Base-by-base conservation (phyloP, 176 grass and related monocot species). In the Oryza nivara region DNA sequence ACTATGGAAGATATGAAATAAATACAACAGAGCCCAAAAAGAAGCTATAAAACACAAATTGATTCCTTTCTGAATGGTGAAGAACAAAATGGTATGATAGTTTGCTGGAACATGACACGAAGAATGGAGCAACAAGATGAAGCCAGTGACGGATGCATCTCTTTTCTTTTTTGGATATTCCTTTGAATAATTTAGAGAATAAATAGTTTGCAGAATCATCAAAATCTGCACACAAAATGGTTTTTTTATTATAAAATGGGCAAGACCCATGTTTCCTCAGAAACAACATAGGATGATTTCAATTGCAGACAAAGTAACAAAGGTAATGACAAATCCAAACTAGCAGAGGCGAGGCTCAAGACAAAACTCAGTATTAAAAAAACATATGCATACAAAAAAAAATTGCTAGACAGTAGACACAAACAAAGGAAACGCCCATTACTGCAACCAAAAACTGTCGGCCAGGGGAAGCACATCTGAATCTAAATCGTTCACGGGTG, bases 301-400 rank as follows among this genome's bases (percentile, higher is more conserved):
- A 22, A 41, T 13, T 56, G 20, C 70, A 75, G 49, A 70, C 40
- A 69, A 78, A 72, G 66, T 74, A 63, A 64, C 70, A 72, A 66
- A 77, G 84, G 83, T 30, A 66, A 77, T 89, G 83, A 41, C 81
- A 72, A 58, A 77, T 81, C 72, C n/a, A 38, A 70, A 56, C 20
- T 77, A 86, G 66, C 11, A 72, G 28, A 68, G 45, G 16, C 38
- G 19, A 70, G 52, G 75, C 17, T 90, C 56, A 16, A 84, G 69
- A 90, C 80, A 80, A 87, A 63, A 12, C 20, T 40, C 11, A 45
- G 14, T 32, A 32, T 73, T 73, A 86, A 82, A 87, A 74, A 54
- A 25, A 11, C 63, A 80, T 46, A 87, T 75, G 84, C 68, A 65
- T 75, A 80, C 88, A 87, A 75, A 16, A 51, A 60, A 20, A 60